Base-by-base conservation (phyloP, 352 stramenopile species). In the Phytophthora pluvialis region DNA sequence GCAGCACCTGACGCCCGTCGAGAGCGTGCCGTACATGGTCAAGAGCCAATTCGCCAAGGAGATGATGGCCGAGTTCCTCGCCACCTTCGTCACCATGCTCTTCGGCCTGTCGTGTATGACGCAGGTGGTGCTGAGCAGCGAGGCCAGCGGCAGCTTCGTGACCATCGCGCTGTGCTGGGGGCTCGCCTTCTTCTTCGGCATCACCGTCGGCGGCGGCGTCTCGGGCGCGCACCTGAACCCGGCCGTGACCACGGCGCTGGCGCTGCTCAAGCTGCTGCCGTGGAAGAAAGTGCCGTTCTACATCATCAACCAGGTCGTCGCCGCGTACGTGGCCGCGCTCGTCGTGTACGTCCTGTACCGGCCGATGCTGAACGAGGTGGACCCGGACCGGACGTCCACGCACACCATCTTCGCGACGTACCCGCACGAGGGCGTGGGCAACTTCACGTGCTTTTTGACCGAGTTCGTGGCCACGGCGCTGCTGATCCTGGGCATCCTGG, bases 81-180 rank as follows among this genome's bases (percentile, higher is more conserved):
- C 50, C 39, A 72, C 58, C 1, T 68, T 72, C 51, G 52, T 72
- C 45, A 68, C 60, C 29, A 68, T 69, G 44, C 69, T 44, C 68
- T 80, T 67, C 40, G 68, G 49, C 10, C 46, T 72, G 5, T 58
- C 50, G 13, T 61, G 57, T 39, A 72, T 65, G 49, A 45, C 58
- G 2, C 64, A 72, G 28, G 48, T 63, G 28, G 52, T 63, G 38
- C 33, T 72, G 21, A 68, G 58, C 16, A 58, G 49, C 32, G 58
- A 62, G 26, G 58, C 50, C 21, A 62, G 16, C 16, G 64, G 64
- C 1, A 72, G 21, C 46, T 68, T 68, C 56, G 61, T 70, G 33
- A 62, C 64, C 38, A 72, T 81, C 53, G 72, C 64, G 6, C 16
- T 82, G n/a, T 77, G 58, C 38, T 82, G 74, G 71, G 71, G 74